These are phyloP conservation scores for Linnemannia hyalina DNA, from an alignment of 192 early-diverging fungal genomes.

Conservation along the genomic window DNA sequence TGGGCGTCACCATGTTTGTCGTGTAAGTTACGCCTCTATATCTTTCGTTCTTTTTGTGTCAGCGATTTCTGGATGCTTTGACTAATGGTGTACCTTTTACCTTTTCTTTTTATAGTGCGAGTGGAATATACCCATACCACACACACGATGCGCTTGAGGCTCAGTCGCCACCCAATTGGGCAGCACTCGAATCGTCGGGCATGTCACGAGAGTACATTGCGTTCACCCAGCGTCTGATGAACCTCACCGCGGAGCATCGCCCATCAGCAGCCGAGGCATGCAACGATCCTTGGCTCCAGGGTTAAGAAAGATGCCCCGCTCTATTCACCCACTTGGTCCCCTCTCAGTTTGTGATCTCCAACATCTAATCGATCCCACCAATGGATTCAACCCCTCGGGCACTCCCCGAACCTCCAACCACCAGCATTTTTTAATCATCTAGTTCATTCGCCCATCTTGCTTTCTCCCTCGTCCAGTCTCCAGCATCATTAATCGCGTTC, in stretches of 20 bases:
- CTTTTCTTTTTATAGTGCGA: slow-evolving; percentile 21
- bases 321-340: background rate
- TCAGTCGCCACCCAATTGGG: slow-evolving; percentile 54
- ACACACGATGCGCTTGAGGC: slow-evolving; percentile 51
- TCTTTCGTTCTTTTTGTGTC: background rate
- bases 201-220: slow-evolving; percentile 56
- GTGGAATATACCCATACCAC: slow-evolving; percentile 54
- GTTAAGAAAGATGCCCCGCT: slow-evolving; percentile 8
- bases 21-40: slow-evolving; percentile 35
- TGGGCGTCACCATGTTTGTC: slow-evolving; percentile 57
- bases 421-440: background rate
- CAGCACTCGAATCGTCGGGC: slow-evolving; percentile 43
- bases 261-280: slow-evolving; percentile 49
- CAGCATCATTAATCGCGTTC: background rate
- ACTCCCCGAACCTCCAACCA: background rate
- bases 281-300: slow-evolving; percentile 45
- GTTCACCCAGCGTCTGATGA: slow-evolving; percentile 50
- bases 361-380: background rate
- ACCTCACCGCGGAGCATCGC: slow-evolving; percentile 46
- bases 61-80: background rate
- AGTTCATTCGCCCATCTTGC: background rate
- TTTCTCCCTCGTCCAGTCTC: background rate
- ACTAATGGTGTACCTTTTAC: background rate
- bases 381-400: background rate
- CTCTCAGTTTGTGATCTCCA: background rate